phyloP scores from a whole-genome alignment of 805 yeast genomes.

The Schwanniomyces vanrijiae region DNA sequence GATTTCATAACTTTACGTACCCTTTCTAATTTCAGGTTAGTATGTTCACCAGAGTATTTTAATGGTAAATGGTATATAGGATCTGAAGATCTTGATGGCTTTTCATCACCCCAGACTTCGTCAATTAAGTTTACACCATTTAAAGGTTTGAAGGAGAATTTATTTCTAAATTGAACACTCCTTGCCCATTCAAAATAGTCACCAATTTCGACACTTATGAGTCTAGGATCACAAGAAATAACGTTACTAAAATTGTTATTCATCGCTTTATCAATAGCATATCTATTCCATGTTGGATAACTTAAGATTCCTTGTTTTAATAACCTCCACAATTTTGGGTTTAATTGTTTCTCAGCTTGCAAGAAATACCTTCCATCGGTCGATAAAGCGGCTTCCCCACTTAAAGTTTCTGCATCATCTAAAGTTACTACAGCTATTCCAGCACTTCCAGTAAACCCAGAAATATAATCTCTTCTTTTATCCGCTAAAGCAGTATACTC shows the following conservation, averaged over 20 bases:
- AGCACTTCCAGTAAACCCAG: conserved; percentile 92
- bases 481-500: conserved; percentile 85
- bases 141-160: conserved; percentile 31
- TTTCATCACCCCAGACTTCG: conserved; percentile 35
- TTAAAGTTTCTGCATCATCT: conserved; percentile 40
- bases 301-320: conserved; percentile 78
- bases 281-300: conserved; percentile 76
- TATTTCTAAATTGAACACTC: conserved; percentile 13
- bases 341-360: conserved; percentile 85
- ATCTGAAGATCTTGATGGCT: conserved; percentile 32
- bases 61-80: conserved; percentile 31
- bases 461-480: conserved; percentile 76
- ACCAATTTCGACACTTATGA: conserved; percentile 56
- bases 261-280: conserved; percentile 56
- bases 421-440: conserved; percentile 84
- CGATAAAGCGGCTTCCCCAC: conserved; percentile 74
- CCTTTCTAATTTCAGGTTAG: conserved; percentile 27
- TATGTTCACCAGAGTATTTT: conserved; percentile 34
- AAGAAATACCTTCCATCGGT: conserved; percentile 95
- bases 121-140: conserved; percentile 34
- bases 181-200: conserved; percentile 33
- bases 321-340: conserved; percentile 66
- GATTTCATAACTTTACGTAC: conserved; percentile 31
- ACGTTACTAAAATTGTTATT: conserved; percentile 49
- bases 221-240: conserved; percentile 82